A percentile compares a stretch with the other conserved stretches of the same genome.
phyloP scores from a whole-genome alignment of 2,329 filamentous ascomycete genomes.

The Emmonsia crescens region DNA sequence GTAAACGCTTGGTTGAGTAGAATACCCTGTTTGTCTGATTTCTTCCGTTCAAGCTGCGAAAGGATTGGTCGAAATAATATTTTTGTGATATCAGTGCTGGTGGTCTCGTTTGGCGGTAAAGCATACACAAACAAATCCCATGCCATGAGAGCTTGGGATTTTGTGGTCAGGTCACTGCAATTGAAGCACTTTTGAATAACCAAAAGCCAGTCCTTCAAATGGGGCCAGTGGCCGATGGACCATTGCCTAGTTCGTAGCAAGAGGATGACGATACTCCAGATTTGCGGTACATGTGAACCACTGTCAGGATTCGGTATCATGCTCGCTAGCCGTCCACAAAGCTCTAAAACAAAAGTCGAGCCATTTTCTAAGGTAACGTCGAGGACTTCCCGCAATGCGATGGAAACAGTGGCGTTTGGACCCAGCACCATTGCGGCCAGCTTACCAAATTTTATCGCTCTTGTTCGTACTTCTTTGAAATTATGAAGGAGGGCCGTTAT shows the following conservation, averaged over 20 bases:
- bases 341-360: constrained; percentile 56
- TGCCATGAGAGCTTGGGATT: constrained; percentile 66
- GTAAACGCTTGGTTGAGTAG: constrained; percentile 49
- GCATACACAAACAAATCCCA: constrained; percentile 79
- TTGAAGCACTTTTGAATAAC: constrained; percentile 80
- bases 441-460: constrained; percentile 63
- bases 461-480: constrained; percentile 62
- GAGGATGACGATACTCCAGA: constrained; percentile 76
- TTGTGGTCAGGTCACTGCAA: constrained; percentile 58
- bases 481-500: constrained; percentile 72
- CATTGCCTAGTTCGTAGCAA: constrained; percentile 55
- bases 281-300: constrained; percentile 61
- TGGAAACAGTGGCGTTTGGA: constrained; percentile 55
- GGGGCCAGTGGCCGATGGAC: constrained; percentile 56
- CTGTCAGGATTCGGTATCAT: constrained; percentile 55
- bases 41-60: constrained; percentile 57
- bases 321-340: constrained; percentile 53
- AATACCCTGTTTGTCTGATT: constrained; percentile 37
- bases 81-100: constrained; percentile 44
- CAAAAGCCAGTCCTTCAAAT: constrained; percentile 62
- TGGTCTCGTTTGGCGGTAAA: constrained; percentile 52
- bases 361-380: constrained; percentile 42
- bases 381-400: constrained; percentile 47
- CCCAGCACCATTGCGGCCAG: constrained; percentile 60
- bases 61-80: constrained; percentile 59